These are phyloP conservation scores for Lactarius hatsudake DNA, from an alignment of 768 basidiomycete species.

Conservation along the genomic window DNA sequence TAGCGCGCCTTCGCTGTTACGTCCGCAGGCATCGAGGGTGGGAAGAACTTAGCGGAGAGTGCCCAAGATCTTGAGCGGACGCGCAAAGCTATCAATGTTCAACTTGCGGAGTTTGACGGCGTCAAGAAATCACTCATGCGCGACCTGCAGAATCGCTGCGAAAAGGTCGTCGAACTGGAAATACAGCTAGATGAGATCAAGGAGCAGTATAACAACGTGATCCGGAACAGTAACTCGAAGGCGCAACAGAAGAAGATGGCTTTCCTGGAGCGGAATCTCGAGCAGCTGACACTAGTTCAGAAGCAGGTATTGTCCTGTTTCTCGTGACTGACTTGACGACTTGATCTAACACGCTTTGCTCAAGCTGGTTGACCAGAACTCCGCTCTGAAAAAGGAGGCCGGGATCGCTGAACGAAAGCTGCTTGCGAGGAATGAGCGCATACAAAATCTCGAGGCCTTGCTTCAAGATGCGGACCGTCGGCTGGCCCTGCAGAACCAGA, in stretches of 20 bases:
- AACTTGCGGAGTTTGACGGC: constrained; percentile 96
- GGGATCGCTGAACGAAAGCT: constrained; percentile 96
- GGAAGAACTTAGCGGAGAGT: constrained; percentile 94
- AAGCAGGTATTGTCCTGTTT: constrained; percentile 67
- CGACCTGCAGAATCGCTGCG: constrained; percentile 98
- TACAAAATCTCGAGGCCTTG: constrained; percentile 91
- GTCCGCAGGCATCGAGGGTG: constrained; percentile 94
- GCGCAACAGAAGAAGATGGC: constrained; percentile 99
- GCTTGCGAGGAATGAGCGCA: constrained; percentile 94
- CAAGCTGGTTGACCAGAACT: constrained; percentile 98
- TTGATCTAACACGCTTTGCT: constrained; percentile 14
- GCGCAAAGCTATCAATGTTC: constrained; percentile 95
- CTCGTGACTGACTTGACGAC: constrained; percentile 3
- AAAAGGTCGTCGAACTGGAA: constrained; percentile 99
- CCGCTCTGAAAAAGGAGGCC: constrained; percentile 94
- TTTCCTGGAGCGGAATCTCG: constrained; percentile 94
- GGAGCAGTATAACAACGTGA: constrained; percentile 98
- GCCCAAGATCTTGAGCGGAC: constrained; percentile 96
- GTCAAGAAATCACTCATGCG: constrained; percentile 99
- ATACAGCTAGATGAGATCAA: constrained; percentile 98
- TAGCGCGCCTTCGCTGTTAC: constrained; percentile 97
- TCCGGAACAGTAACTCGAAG: constrained; percentile 96
- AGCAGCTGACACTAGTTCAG: constrained; percentile 92
- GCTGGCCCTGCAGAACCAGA: constrained; percentile 89
- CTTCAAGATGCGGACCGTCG: constrained; percentile 93